Evolutionary conservation across 1,139 yeast species (phyloP), one percentile per base, ranked within the genome.

Genomic region (Blastobotrys petasosporus): DNA sequence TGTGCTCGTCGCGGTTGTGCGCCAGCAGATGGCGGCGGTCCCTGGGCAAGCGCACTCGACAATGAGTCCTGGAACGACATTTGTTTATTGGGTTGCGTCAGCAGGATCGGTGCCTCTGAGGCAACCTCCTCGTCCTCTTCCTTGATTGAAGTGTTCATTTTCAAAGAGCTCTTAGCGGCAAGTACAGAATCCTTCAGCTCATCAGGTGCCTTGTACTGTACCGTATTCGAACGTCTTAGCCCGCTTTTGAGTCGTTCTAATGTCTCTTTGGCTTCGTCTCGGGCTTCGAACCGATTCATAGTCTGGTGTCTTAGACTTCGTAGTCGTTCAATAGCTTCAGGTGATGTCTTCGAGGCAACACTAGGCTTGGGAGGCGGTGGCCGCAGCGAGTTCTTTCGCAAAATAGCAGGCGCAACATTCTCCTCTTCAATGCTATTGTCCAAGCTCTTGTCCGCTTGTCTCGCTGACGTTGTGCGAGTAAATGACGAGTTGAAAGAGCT

Each of bases 171-270:
- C 38, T 48, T 52, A 4, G 62, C 56, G 2, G 55, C 52, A 29
- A 54, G 39, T 25, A 56, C 38, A 36, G 55, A 38, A 39, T 49
- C 51, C 49, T 50, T 50, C 40, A 46, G 53, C 32, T 48, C 47
- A 48, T 65, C 56, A 20, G 58, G 48, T 47, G 61, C 54, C 51
- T 54, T 39, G 47, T 50, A 52, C 34, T 55, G 57, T 35, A 51
- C 52, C 9, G 64, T 53, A 39, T 51, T 54, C 10, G 57, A 53
- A 42, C 58, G 46, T 38, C 49, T 48, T 30, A 58, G 39, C 33
- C 50, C 54, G 12, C 50, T 39, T 36, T 49, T 52, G 6, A 60
- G 53, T 2, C 54, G 49, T 25, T 53, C 42, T 31, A 56, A 39
- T 34, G 55, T 40, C 43, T 49, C 52, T 48, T 50, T 50, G 41